A percentile compares a stretch with the other conserved stretches of the same genome.
phyloP scores from a whole-genome alignment of 345 rosid genomes.

The Hypericum perforatum region DNA sequence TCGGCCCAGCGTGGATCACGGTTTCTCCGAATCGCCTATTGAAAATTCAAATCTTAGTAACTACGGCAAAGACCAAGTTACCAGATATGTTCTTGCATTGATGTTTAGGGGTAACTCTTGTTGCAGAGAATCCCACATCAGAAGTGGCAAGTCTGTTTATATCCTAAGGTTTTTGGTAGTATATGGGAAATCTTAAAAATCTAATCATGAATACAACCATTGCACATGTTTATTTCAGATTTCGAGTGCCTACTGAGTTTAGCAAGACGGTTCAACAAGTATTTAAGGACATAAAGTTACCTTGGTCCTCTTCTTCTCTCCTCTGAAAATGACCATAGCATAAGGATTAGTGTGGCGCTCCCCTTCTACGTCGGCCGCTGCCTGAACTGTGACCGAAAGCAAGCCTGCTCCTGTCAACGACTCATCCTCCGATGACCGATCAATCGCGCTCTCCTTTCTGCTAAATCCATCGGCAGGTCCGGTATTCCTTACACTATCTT shows the following conservation, averaged over 20 bases:
- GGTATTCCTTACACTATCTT: constrained; percentile 32
- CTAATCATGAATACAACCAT: too few species aligned
- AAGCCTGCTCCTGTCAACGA: constrained; percentile 42
- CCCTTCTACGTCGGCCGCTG: constrained; percentile 64
- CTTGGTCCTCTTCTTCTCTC: constrained; percentile 68
- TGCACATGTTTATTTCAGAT: too few species aligned
- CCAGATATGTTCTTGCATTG: too few species aligned
- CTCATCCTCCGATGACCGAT: constrained; percentile 28
- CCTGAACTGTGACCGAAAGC: constrained; percentile 46
- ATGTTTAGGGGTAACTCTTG: too few species aligned
- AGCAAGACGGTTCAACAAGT: too few species aligned
- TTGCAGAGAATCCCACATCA: too few species aligned
- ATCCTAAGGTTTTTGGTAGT: too few species aligned
- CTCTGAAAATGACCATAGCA: constrained; percentile 47
- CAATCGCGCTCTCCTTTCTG: constrained; percentile 24
- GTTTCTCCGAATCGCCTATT: constrained; percentile 41
- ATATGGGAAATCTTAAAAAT: too few species aligned
- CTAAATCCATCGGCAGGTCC: constrained; percentile 16
- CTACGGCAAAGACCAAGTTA: not conserved
- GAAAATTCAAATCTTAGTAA: constrained; percentile 6
- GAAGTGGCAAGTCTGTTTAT: too few species aligned
- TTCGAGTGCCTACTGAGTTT: too few species aligned
- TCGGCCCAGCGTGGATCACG: constrained; percentile 65
- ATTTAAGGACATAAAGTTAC: constrained; percentile 15
- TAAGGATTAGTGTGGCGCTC: constrained; percentile 54